A percentile compares a stretch with the other conserved stretches of the same genome.
These are phyloP conservation scores for Fraxinus velutina DNA, from an alignment of 305 asterid species.

Conservation along the genomic window DNA sequence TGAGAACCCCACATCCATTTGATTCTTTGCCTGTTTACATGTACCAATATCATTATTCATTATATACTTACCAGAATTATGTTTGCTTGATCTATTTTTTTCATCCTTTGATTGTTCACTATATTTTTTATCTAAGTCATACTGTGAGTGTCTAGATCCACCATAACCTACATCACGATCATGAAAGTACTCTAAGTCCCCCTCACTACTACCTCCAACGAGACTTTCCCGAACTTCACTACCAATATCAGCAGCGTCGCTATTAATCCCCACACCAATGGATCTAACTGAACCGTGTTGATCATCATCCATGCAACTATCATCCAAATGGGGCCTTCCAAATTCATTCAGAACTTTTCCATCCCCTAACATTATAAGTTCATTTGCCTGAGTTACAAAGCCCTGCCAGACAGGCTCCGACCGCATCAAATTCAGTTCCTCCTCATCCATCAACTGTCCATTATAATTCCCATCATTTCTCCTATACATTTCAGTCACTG, in stretches of 20 bases:
- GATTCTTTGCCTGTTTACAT: constrained; percentile 39
- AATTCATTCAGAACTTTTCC: constrained; percentile 50
- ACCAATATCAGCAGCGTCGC: constrained; percentile 88
- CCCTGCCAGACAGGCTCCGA: constrained; percentile 98
- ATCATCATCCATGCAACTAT: constrained; percentile 72
- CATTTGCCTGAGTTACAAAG: constrained; percentile 74
- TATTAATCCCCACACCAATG: constrained; percentile 95
- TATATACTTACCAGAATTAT: constrained; percentile 45
- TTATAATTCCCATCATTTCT: constrained; percentile 56
- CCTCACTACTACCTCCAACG: constrained; percentile 93
- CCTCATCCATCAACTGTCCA: constrained; percentile 90
- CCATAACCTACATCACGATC: constrained; percentile 49
- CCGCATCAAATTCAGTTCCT: constrained; percentile 77
- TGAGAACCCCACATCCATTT: constrained; percentile 67
- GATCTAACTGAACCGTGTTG: constrained; percentile 95
- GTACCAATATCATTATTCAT: constrained; percentile 43
- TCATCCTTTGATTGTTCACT: constrained; percentile 43
- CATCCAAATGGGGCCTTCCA: constrained; percentile 62
- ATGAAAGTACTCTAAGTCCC: constrained; percentile 64
- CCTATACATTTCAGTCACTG: constrained; percentile 44
- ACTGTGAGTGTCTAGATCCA: constrained; percentile 44
- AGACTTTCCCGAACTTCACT: constrained; percentile 85
- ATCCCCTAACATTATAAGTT: constrained; percentile 64
- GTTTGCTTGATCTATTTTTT: constrained; percentile 37
- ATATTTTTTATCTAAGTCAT: constrained; percentile 45